A percentile compares a stretch with the other conserved stretches of the same genome.
Evolutionary conservation across 2,329 filamentous ascomycete species (phyloP).

Genomic region (Chaetothyriales sp.): DNA sequence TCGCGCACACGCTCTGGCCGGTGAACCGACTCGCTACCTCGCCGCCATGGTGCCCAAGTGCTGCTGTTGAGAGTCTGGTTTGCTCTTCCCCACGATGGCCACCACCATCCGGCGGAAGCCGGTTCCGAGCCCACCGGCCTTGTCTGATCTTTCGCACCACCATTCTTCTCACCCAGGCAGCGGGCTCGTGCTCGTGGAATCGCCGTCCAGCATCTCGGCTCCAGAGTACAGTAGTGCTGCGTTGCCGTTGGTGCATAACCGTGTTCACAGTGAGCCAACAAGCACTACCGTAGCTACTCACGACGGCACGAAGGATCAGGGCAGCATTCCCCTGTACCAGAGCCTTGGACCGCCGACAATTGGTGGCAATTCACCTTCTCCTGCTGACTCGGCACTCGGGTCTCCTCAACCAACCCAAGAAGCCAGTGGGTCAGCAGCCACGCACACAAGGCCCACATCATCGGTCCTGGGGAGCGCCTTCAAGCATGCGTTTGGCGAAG

Average conservation of each 20-base stretch:
- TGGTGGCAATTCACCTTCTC: neutral
- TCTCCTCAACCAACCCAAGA: too few species aligned
- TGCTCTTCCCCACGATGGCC: neutral
- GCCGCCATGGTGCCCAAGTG: neutral
- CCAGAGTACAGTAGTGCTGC: neutral
- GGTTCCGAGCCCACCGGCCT: neutral
- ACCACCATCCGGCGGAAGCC: neutral
- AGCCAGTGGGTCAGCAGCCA: too few species aligned
- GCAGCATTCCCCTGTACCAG: neutral
- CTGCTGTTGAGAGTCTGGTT: too few species aligned
- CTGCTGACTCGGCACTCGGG: neutral
- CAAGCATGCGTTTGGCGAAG: slow-evolving; percentile 35
- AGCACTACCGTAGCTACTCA: neutral
- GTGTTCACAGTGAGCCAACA: neutral
- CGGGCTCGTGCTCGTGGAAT: neutral
- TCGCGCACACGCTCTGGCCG: too few species aligned
- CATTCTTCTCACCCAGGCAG: neutral
- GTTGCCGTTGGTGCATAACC: neutral
- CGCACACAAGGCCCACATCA: neutral
- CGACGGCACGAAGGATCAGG: neutral
- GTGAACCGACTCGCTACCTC: neutral
- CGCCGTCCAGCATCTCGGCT: neutral
- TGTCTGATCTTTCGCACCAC: neutral
- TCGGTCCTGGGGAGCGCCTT: neutral
- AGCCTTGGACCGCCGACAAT: neutral